Evolutionary conservation across 2,329 filamentous ascomycete species (phyloP).

Genomic region (Alternaria longipes): DNA sequence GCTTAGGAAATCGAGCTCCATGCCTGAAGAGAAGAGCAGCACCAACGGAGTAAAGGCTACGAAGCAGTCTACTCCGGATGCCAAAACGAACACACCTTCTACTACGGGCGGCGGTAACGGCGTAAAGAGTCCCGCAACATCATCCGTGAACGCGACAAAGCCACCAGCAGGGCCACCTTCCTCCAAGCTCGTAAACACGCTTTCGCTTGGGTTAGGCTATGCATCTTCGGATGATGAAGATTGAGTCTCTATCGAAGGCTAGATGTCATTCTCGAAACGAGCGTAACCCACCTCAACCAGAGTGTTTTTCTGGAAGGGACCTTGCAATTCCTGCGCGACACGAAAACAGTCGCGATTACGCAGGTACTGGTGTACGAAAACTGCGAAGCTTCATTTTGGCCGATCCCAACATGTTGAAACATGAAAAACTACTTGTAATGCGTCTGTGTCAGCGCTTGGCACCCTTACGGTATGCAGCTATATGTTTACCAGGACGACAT

Average conservation of each 20-base stretch:
- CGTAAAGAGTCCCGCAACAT: conserved; percentile 4
- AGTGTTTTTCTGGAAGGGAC: not conserved
- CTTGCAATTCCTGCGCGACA: no score
- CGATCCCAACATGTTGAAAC: not conserved
- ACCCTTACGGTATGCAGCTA: not conserved
- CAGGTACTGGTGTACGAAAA: not conserved
- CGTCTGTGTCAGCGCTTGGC: not conserved
- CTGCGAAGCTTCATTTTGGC: not conserved
- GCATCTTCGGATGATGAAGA: conserved; percentile 58
- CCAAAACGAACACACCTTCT: not conserved
- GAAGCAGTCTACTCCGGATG: not conserved
- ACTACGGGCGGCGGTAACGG: not conserved
- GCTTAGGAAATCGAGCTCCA: conserved; percentile 50
- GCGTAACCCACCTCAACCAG: no score
- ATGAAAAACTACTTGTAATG: not conserved
- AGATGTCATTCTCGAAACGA: not conserved
- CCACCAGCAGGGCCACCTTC: conserved; percentile 24
- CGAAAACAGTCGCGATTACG: not conserved
- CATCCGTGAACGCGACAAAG: conserved; percentile 7
- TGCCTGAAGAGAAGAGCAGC: conserved; percentile 21
- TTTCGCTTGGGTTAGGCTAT: conserved; percentile 51
- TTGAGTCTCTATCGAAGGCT: conserved; percentile 7
- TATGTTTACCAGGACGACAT: not conserved
- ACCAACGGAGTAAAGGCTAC: not conserved
- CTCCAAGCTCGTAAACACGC: conserved; percentile 24